These are phyloP conservation scores for Aspergillus leporis DNA, from an alignment of 495 filamentous ascomycete genomes.

Conservation along the genomic window DNA sequence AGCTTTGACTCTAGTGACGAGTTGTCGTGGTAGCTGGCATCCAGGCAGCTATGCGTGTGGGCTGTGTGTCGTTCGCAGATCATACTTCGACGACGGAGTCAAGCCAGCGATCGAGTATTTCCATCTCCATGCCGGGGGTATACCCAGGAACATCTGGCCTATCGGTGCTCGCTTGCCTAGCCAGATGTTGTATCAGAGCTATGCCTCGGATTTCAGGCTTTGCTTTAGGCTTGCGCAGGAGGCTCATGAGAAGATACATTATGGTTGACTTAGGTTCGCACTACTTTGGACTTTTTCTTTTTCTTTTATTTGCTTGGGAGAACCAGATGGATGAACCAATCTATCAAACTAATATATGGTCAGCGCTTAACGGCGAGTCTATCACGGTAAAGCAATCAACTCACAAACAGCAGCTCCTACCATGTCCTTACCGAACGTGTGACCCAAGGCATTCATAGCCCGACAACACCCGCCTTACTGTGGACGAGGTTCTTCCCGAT, in stretches of 20 bases:
- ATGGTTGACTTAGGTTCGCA: not conserved
- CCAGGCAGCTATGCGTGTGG: constrained; percentile 28
- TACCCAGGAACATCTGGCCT: constrained; percentile 17
- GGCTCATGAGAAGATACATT: not conserved
- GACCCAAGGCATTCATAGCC: not conserved
- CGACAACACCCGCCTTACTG: not conserved
- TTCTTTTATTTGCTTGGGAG: not conserved
- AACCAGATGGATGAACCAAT: not conserved
- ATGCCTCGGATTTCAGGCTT: not conserved
- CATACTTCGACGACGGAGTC: constrained; percentile 27
- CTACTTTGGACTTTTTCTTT: not conserved
- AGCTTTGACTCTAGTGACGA: constrained; percentile 35
- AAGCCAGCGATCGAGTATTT: constrained; percentile 34
- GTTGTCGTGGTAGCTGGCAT: constrained; percentile 37
- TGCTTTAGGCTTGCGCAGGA: not conserved
- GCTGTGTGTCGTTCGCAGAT: constrained; percentile 37
- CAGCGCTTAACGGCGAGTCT: not conserved
- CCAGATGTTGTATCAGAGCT: not conserved
- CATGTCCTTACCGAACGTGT: not conserved
- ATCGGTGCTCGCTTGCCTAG: not conserved
- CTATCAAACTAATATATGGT: not conserved
- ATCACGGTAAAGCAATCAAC: not conserved
- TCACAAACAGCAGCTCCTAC: not conserved
- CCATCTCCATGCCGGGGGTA: constrained; percentile 18
- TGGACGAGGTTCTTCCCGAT: not conserved